A percentile compares a stretch with the other conserved stretches of the same genome.
phyloP scores from a whole-genome alignment of 75 land plant genomes.

The Sequoia sempervirens region DNA sequence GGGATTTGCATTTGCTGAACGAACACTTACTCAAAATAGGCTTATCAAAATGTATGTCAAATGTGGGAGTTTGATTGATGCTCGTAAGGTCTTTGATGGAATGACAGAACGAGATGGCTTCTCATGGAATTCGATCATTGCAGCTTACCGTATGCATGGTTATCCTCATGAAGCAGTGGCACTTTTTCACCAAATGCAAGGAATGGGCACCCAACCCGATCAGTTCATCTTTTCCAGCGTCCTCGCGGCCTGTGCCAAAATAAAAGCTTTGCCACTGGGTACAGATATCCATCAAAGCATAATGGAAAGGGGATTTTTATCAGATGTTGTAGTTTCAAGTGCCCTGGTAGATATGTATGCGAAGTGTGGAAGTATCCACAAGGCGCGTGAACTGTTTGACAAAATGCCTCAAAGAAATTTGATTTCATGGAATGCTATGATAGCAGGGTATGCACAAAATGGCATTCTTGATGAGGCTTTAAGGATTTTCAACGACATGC shows the following conservation, averaged over 20 bases:
- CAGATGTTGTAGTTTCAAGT: conserved; percentile 18
- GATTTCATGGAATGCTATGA: too few relatives aligned
- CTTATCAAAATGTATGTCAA: conserved; percentile 10
- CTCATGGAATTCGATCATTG: conserved; percentile 18
- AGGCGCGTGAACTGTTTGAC: conserved; percentile 18
- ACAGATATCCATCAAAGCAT: too few relatives aligned
- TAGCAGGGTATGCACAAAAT: too few relatives aligned
- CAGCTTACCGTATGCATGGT: conserved; percentile 10
- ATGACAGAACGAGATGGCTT: background rate
- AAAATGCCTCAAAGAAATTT: too few relatives aligned
- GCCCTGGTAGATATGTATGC: conserved; percentile 44
- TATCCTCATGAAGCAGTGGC: conserved; percentile 8
- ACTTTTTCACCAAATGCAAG: conserved; percentile 18
- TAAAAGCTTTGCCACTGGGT: too few relatives aligned
- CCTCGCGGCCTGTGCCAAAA: too few relatives aligned
- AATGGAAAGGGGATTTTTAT: too few relatives aligned
- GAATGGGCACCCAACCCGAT: conserved; percentile 9
- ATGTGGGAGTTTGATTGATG: conserved; percentile 2
- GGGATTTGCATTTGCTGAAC: too few relatives aligned
- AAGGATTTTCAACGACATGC: too few relatives aligned
- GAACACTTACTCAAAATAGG: too few relatives aligned
- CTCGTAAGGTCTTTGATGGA: conserved; percentile 8
- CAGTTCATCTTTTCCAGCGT: conserved; percentile 12
- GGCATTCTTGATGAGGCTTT: too few relatives aligned
- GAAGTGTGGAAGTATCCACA: conserved; percentile 23